Conservation (phyloP, 75 land plant genomes). For the Pinus tabuliformis region DNA sequence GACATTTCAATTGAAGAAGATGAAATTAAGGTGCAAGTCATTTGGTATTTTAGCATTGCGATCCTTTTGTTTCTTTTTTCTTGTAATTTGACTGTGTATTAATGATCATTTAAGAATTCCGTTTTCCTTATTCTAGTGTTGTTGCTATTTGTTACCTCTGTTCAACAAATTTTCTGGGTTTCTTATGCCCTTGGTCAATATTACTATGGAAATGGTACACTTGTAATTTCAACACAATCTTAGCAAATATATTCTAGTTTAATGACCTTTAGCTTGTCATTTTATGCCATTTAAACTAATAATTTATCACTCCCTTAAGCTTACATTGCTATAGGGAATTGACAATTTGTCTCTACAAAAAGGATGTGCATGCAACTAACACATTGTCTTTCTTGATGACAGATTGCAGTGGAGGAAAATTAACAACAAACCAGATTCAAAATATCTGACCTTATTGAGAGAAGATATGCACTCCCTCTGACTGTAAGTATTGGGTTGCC, state of each 20-base stretch:
- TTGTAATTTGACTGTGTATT: not conserved
- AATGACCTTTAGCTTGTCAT: not conserved
- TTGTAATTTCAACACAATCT: not conserved
- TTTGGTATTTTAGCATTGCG: not conserved
- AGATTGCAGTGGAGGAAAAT: conserved; percentile 29
- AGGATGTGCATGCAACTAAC: not conserved
- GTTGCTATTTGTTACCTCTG: not conserved
- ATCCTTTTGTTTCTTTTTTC: not conserved
- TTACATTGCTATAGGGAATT: not conserved
- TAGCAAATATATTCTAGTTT: not conserved
- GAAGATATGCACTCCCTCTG: conserved; percentile 29
- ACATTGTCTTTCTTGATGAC: not conserved
- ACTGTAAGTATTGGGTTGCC: conserved; percentile 22
- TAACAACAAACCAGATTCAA: conserved; percentile 11
- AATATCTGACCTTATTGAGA: conserved; percentile 20
- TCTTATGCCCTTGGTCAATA: not conserved
- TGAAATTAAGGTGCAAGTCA: conserved; percentile 69
- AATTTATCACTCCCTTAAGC: not conserved
- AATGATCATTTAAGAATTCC: not conserved
- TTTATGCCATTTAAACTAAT: not conserved
- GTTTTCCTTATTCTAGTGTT: not conserved
- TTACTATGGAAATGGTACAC: not conserved
- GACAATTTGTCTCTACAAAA: not conserved
- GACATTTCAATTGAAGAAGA: conserved; percentile 76
- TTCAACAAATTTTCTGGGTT: not conserved